Evolutionary conservation across 352 stramenopile species (phyloP).

Genomic region (Phytophthora lateralis): DNA sequence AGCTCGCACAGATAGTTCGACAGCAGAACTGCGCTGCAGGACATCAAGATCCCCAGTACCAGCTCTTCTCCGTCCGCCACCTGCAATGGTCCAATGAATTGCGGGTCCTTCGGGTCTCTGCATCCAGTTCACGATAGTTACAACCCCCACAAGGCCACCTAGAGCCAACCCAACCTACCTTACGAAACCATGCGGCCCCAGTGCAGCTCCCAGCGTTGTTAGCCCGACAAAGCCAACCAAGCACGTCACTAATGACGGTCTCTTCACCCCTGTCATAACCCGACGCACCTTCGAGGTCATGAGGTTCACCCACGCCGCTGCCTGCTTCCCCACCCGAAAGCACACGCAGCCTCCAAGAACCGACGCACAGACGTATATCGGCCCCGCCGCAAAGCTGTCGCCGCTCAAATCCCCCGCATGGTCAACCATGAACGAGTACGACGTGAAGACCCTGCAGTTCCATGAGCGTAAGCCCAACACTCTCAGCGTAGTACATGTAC

Average conservation of each 20-base stretch:
- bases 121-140: conserved; percentile 3
- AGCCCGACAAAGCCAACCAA: conserved; percentile 44
- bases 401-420: conserved; percentile 78
- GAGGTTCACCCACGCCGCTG: conserved; percentile 26
- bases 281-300: conserved; percentile 15
- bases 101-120: conserved; percentile 82
- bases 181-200: conserved; percentile 70
- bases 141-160: background rate
- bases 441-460: conserved; percentile 76
- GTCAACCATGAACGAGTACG: conserved; percentile 89
- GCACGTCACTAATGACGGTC: conserved; percentile 37
- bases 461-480: background rate
- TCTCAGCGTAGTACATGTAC: background rate
- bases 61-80: conserved; percentile 75
- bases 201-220: conserved; percentile 45
- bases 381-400: conserved; percentile 40
- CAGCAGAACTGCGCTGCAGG: conserved; percentile 60
- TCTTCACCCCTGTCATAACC: conserved; percentile 24
- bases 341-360: conserved; percentile 54
- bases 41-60: conserved; percentile 77
- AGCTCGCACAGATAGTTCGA: conserved; percentile 54
- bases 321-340: conserved; percentile 58
- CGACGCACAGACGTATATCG: conserved; percentile 67
- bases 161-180: conserved; percentile 33
- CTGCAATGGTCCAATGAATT: conserved; percentile 64